These are phyloP conservation scores for Coprinopsis marcescibilis DNA, from an alignment of 768 basidiomycete genomes.

Conservation along the genomic window DNA sequence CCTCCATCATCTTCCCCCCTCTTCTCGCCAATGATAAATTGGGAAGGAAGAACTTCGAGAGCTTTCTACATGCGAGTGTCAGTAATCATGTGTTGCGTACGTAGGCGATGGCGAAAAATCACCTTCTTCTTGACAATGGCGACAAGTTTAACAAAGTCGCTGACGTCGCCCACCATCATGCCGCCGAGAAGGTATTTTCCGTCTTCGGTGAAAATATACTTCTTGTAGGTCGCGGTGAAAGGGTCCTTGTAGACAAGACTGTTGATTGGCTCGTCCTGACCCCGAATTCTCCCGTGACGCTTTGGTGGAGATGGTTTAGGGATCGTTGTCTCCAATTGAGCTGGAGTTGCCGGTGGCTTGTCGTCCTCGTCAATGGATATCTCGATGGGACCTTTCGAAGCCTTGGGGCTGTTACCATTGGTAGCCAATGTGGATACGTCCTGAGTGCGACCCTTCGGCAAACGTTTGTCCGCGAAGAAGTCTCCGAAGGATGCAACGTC, in stretches of 20 bases:
- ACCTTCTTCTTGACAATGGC: constrained; percentile 66
- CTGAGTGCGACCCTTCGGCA: constrained; percentile 16
- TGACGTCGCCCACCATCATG: constrained; percentile 75
- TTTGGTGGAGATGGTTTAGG: not conserved
- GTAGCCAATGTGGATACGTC: constrained; percentile 2
- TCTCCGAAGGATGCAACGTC: constrained; percentile 68
- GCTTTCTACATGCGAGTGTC: constrained; percentile 41
- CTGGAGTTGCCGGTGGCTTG: not conserved
- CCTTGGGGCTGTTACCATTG: not conserved
- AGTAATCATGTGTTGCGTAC: not conserved
- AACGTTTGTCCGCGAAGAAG: constrained; percentile 55
- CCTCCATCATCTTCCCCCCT: constrained; percentile 52
- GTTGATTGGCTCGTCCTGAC: constrained; percentile 37
- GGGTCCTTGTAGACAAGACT: constrained; percentile 68
- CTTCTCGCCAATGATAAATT: constrained; percentile 58
- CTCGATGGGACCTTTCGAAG: constrained; percentile 17
- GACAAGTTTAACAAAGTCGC: constrained; percentile 65
- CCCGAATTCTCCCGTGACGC: constrained; percentile 13
- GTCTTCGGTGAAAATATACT: constrained; percentile 68
- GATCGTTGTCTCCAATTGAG: not conserved
- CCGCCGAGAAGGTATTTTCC: constrained; percentile 70
- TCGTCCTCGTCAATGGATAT: constrained; percentile 13
- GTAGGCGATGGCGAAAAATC: constrained; percentile 1
- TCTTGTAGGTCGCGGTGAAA: constrained; percentile 68
- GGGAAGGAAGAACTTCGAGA: constrained; percentile 56